Conservation (phyloP, 1,284 basidiomycete species). For the Ustilago esculenta region DNA sequence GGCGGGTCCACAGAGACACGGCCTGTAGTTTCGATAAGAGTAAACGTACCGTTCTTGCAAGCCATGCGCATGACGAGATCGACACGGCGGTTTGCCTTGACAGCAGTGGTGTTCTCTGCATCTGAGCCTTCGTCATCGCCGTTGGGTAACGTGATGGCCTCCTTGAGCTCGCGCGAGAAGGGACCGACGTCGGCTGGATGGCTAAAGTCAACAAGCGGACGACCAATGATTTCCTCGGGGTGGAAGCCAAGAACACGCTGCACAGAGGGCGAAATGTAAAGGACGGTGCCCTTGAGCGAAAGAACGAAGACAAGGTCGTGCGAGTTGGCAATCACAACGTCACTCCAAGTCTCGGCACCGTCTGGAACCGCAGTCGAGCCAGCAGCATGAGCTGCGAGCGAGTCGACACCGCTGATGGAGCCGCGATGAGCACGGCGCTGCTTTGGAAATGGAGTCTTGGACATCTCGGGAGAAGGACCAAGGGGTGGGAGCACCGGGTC, state of each 20-base stretch:
- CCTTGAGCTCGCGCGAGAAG: constrained; percentile 90
- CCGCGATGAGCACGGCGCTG: constrained; percentile 11
- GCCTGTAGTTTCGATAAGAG: constrained; percentile 45
- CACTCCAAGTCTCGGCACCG: constrained; percentile 22
- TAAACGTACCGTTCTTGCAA: constrained; percentile 37
- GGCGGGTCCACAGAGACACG: constrained; percentile 45
- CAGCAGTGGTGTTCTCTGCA: constrained; percentile 23
- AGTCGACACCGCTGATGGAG: background rate
- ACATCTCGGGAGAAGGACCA: constrained; percentile 25
- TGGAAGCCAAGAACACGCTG: constrained; percentile 58
- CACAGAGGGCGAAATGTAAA: constrained; percentile 79
- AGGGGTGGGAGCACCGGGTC: constrained; percentile 19
- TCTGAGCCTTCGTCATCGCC: constrained; percentile 20
- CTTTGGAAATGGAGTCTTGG: constrained; percentile 13
- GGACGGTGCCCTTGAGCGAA: constrained; percentile 81
- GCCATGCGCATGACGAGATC: constrained; percentile 50
- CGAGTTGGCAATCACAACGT: constrained; percentile 37
- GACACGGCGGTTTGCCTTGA: constrained; percentile 34
- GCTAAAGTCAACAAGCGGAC: constrained; percentile 78
- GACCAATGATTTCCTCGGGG: constrained; percentile 81
- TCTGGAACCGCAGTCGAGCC: constrained; percentile 5
- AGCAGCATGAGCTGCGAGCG: background rate
- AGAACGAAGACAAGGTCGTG: constrained; percentile 75
- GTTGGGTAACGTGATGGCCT: constrained; percentile 66
- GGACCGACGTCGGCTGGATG: constrained; percentile 90